Base-by-base conservation (phyloP, 257 asterid species). In the Salvia rosmarinus region DNA sequence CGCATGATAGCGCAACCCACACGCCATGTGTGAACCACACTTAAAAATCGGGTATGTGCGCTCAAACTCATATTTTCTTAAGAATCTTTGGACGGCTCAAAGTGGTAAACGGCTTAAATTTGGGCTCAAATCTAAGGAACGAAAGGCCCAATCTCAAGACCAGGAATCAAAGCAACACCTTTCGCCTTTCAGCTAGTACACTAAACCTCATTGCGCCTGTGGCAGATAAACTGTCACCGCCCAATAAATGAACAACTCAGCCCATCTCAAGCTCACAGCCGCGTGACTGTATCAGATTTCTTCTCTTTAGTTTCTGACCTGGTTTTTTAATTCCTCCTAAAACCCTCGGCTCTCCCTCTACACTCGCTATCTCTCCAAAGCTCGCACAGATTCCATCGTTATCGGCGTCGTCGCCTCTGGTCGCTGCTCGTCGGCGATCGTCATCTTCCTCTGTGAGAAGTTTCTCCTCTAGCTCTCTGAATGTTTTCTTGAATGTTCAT, bases 391-490 rank as follows among this genome's bases (percentile, higher is more conserved):
- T 58, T 64, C 65, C 49, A 16, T n/a, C 30, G 23, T 16, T 42
- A 64, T 70, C 85, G 84, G 65, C 75, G 82, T 37, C 80, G 77
- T 76, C 9, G 37, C 67, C 21, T 54, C 66, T 57, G 79, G 79
- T 81, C 82, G 88, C 79, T 76, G 79, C 85, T 61, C 0, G 85
- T 28, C 74, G 83, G 82, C 83, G 83, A 75, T 78, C 85, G 52
- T 21, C 19, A 61, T 75, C 61, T 57, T 40, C 57, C 49, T 9
- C 58, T 4, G 85, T 81, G 43, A 75, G 74, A 23, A 44, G 51
- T 54, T 58, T 42, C n/a, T 37, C 43, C 47, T 23, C 17, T 34
- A 16, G 4, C 7, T 68, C 7, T 57, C n/a, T 52, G 56, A 37
- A n/a, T n/a, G n/a, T n/a, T n/a, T n/a, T 34, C 17, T 47, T 55